These are phyloP conservation scores for Fusarium penzigii DNA, from an alignment of 2,329 filamentous ascomycete species.

Conservation along the genomic window DNA sequence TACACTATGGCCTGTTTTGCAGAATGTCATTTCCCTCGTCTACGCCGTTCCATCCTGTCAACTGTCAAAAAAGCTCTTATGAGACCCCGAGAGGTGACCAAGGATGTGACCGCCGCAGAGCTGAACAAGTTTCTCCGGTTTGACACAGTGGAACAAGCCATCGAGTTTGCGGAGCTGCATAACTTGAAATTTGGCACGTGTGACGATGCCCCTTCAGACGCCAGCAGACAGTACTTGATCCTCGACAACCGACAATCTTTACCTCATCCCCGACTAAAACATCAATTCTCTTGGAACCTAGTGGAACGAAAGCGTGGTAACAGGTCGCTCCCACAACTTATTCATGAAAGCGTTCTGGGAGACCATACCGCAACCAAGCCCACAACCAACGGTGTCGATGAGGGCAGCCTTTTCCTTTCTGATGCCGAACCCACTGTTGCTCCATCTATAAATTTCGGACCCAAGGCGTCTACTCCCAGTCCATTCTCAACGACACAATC, in stretches of 20 bases:
- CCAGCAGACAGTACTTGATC: constrained; percentile 43
- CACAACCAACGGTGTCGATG: constrained; percentile 15
- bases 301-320: constrained; percentile 62
- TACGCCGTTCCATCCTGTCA: constrained; percentile 60
- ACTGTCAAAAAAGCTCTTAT: constrained; percentile 57
- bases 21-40: constrained; percentile 64
- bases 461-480: constrained; percentile 8
- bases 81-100: constrained; percentile 57
- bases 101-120: constrained; percentile 58
- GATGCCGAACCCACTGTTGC: constrained; percentile 10
- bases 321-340: constrained; percentile 53
- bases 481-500: constrained; percentile 14
- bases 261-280: constrained; percentile 51
- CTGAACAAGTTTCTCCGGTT: constrained; percentile 64
- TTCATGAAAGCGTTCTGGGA: constrained; percentile 57
- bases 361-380: constrained; percentile 22
- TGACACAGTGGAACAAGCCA: constrained; percentile 66
- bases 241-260: constrained; percentile 46
- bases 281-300: constrained; percentile 55
- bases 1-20: constrained; percentile 72
- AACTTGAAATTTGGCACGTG: constrained; percentile 51
- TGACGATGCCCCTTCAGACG: constrained; percentile 36
- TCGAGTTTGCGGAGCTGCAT: constrained; percentile 63
- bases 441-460: constrained; percentile 5
- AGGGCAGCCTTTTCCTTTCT: constrained; percentile 34